Evolutionary conservation across 2,329 filamentous ascomycete genomes (phyloP), one percentile per base, ranked within the genome.

Genomic region (Aspergillus awamori): DNA sequence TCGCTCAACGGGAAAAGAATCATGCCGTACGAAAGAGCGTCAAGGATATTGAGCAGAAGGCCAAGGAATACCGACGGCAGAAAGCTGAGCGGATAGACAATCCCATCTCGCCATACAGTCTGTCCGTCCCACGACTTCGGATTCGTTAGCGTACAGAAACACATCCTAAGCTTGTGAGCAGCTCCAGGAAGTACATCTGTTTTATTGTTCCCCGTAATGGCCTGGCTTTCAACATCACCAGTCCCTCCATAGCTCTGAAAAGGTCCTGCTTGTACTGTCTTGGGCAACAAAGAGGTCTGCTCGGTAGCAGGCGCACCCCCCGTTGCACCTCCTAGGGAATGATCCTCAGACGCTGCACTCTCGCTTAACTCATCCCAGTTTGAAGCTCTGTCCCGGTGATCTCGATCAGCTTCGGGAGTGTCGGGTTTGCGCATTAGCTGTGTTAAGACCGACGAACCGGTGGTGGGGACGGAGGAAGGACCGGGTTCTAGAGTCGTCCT

Each of bases 11-110:
- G 95, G 67, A 99, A 99, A 11, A 99, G 80, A 70, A 97, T 97
- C 90, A 96, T 95, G 69, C 91, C 95, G 72, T 99, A 99, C 2
- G 94, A 98, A 43, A 99, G 80, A 5, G 93, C 95, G 80, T 99
- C 95, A 20, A 99, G 82, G 49, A 99, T 89, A 68, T 99, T 99
- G 17, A 99, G 85, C 1, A 99, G 82, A 26, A 97, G 79, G 0
- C 95, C 95, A 0, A 99, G 86, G 66, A 96, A 85, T 1, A 98
- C 94, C 3, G 94, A 90, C 2, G 95, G 95, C 15, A 97, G 74
- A 66, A 89, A 90, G 52, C 86, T 87, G 17, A 86, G 79, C 0
- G 93, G 92, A 41, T 87, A 82, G 10, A 92, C 76, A 2, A 96
- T 76, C 0, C 82, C 83, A 48, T 85, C 84, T 41, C 86, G 76